Evolutionary conservation across 768 basidiomycete species (phyloP), one percentile per base, ranked within the genome.

Genomic region (Pseudohyphozyma bogoriensis): DNA sequence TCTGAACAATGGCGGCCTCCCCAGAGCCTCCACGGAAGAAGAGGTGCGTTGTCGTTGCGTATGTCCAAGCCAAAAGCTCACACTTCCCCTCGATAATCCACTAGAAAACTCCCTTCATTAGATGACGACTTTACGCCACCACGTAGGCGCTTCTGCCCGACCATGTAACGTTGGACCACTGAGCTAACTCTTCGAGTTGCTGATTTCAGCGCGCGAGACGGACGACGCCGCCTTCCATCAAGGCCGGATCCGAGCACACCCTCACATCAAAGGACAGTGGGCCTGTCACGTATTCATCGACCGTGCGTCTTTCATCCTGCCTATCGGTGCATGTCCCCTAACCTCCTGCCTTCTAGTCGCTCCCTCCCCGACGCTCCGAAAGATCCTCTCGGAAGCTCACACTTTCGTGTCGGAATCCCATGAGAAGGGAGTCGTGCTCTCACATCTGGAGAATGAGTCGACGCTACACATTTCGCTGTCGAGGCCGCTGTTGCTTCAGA

Each of bases 231-330:
- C 83, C 4, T 74, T 82, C 20, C 91, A 95, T 72, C 89, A 92
- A 76, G 92, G 92, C 18, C 81, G 91, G 33, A 77, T 77, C 50
- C 82, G 92, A 33, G 77, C 82, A 0, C 78, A 77, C 1, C 88
- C 89, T 3, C 87, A 89, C 70, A 82, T 89, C 6, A 85, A 89
- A 16, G 92, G 92, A 0, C 89, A 92, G 70, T 92, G 82, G 71
- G 83, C 84, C 1, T 78, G 85, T 6, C 82, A 92, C 74, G 79
- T 91, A 55, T 92, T 85, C 70, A 76, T 89, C 15, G 80, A 84
- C 0, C 69, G 92, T 70, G 65, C 71, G 55, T 65, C 15, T 11
- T 36, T 1, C 18, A 2, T 3, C 26, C 6, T 12, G 7, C 29
- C 10, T 6, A 56, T 15, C 16, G 7, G 31, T 2, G 4, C 9